Conservation (phyloP, 2,329 filamentous ascomycete species). For the Paramyrothecium roridum region DNA sequence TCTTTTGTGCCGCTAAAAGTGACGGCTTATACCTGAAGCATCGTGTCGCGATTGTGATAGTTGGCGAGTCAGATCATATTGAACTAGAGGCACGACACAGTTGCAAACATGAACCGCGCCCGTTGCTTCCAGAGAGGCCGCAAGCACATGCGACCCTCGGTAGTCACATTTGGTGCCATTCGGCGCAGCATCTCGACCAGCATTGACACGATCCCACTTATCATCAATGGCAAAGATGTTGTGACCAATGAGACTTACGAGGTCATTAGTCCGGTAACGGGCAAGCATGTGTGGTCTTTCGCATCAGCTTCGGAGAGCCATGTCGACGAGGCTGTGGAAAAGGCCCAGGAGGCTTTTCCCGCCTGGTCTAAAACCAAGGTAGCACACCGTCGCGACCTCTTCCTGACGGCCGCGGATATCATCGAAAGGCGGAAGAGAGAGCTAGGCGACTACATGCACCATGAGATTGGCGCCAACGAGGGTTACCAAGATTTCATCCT, state of each 20-base stretch:
- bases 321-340: conserved; percentile 44
- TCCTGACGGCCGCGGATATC: conserved; percentile 60
- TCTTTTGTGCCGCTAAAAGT: too few species aligned
- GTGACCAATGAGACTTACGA: conserved; percentile 46
- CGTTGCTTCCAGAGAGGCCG: too few species aligned
- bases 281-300: conserved; percentile 45
- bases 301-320: conserved; percentile 50
- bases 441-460: conserved; percentile 48
- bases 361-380: conserved; percentile 61
- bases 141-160: too few species aligned
- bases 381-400: conserved; percentile 54
- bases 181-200: too few species aligned
- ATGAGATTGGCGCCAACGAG: conserved; percentile 27
- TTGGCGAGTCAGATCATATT: too few species aligned
- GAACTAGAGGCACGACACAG: too few species aligned
- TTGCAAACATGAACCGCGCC: neutral
- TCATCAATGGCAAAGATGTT: conserved; percentile 43
- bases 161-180: too few species aligned
- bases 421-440: conserved; percentile 52
- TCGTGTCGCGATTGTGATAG: too few species aligned
- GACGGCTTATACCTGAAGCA: too few species aligned
- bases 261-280: conserved; percentile 54
- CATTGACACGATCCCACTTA: conserved; percentile 41
- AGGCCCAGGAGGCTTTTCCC: conserved; percentile 57
- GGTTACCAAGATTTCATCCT: conserved; percentile 10